A percentile compares a stretch with the other conserved stretches of the same genome.
These are phyloP conservation scores for Lablab purpureus DNA, from an alignment of 306 rosid species.

Conservation along the genomic window DNA sequence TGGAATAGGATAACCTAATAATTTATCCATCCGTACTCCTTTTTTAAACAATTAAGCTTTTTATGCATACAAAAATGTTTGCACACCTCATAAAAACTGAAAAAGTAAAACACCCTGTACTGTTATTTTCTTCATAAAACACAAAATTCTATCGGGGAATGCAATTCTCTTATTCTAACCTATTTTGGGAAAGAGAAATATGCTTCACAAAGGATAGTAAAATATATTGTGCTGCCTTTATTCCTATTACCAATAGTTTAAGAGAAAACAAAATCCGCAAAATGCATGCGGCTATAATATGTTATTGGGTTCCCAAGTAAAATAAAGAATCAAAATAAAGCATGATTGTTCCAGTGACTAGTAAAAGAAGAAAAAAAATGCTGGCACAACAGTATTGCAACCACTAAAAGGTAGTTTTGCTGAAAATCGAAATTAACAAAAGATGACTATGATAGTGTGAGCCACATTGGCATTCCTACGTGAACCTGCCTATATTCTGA, in stretches of 20 bases:
- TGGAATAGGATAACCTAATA: too few relatives aligned
- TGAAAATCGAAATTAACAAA: conserved; percentile 21
- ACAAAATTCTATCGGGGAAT: background rate
- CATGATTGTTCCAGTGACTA: conserved; percentile 44
- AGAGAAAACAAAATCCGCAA: conserved; percentile 39
- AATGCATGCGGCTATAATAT: conserved; percentile 13
- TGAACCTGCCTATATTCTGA: conserved; percentile 48
- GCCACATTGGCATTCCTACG: conserved; percentile 41
- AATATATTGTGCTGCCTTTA: too few relatives aligned
- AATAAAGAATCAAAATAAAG: conserved; percentile 52
- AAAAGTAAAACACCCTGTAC: background rate
- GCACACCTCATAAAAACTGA: background rate
- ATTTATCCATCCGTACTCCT: background rate
- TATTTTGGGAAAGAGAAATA: background rate
- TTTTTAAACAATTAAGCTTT: background rate
- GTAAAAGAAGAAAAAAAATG: conserved; percentile 34
- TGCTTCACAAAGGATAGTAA: background rate
- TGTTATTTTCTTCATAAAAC: background rate
- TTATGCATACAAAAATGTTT: background rate
- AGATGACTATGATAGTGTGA: conserved; percentile 35
- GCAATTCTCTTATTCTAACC: background rate
- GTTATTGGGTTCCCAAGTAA: conserved; percentile 41
- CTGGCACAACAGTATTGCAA: conserved; percentile 45
- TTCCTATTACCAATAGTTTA: background rate
- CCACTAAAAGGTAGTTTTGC: conserved; percentile 42